Evolutionary conservation across 31 red algal genomes (phyloP).

Genomic region (Asparagopsis taxiformis): DNA sequence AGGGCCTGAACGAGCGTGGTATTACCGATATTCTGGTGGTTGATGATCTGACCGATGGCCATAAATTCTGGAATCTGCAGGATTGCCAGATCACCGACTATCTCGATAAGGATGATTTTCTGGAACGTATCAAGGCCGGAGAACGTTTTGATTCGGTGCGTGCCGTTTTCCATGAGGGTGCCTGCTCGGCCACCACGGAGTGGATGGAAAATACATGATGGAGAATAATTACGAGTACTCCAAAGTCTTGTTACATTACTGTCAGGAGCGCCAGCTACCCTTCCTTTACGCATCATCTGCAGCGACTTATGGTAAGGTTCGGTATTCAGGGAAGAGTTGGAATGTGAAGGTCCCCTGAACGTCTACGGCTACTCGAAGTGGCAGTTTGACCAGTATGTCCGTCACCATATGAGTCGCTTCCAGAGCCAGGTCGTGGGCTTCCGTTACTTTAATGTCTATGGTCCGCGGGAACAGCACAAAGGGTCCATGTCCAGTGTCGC

Average conservation of each 20-base stretch:
- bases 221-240: slow-evolving; percentile 12
- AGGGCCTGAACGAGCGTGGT: too few species aligned
- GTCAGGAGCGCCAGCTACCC: slow-evolving; percentile 10
- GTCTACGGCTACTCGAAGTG: slow-evolving; percentile 15
- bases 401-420: slow-evolving; percentile 13
- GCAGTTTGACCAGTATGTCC: slow-evolving; percentile 13
- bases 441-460: slow-evolving; percentile 26
- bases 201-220: too few species aligned
- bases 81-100: too few species aligned
- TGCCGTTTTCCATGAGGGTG: too few species aligned
- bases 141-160: too few species aligned
- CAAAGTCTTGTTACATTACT: slow-evolving; percentile 2
- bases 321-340: not conserved
- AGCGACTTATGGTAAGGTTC: slow-evolving; percentile 24
- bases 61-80: too few species aligned
- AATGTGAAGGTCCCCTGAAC: slow-evolving; percentile 15
- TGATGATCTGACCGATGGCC: too few species aligned
- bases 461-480: slow-evolving; percentile 30
- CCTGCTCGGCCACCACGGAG: too few species aligned
- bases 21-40: too few species aligned
- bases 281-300: slow-evolving; percentile 25
- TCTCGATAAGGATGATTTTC: too few species aligned
- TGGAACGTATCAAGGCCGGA: too few species aligned
- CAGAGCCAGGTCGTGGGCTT: slow-evolving; percentile 6
- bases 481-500: slow-evolving; percentile 17